A percentile compares a stretch with the other conserved stretches of the same genome.
Conservation (phyloP, 1,139 yeast genomes). For the Suhomyces taliae region DNA sequence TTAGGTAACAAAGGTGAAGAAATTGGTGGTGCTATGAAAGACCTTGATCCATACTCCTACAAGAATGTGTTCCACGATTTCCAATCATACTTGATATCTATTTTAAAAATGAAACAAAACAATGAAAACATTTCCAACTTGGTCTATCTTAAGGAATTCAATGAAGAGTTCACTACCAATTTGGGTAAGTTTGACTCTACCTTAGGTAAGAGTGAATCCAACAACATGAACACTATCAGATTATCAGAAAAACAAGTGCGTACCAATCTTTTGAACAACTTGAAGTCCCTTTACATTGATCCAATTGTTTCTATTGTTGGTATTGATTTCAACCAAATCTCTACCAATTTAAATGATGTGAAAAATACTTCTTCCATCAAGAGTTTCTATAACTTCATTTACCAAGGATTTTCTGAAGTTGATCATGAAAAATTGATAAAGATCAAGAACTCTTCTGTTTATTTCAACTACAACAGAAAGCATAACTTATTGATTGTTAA, state of each 20-base stretch:
- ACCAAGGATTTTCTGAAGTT: conserved; percentile 6
- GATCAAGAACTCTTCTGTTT: conserved; percentile 29
- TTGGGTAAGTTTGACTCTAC: conserved; percentile 20
- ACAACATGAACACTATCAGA: conserved; percentile 15
- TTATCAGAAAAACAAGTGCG: conserved; percentile 36
- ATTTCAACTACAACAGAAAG: conserved; percentile 26
- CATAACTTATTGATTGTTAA: conserved; percentile 30
- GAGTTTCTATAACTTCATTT: conserved; percentile 20
- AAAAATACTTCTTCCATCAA: conserved; percentile 30
- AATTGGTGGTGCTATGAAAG: conserved; percentile 2
- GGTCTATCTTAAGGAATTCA: conserved; percentile 41
- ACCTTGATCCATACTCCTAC: conserved; percentile 33
- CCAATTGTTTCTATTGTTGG: conserved; percentile 41
- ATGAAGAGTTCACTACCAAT: conserved; percentile 30
- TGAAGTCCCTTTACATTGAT: conserved; percentile 39
- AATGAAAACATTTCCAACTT: conserved; percentile 28
- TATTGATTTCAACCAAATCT: conserved; percentile 32
- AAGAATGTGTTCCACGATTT: conserved; percentile 40
- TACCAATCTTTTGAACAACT: conserved; percentile 35
- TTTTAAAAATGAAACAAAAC: conserved; percentile 22
- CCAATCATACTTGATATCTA: conserved; percentile 32
- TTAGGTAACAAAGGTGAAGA: conserved; percentile 18
- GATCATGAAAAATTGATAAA: conserved; percentile 7
- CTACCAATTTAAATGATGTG: conserved; percentile 31
- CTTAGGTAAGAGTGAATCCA: conserved; percentile 19